Base-by-base conservation (phyloP, 1,284 basidiomycete genomes). In the Ganoderma multipileum region DNA sequence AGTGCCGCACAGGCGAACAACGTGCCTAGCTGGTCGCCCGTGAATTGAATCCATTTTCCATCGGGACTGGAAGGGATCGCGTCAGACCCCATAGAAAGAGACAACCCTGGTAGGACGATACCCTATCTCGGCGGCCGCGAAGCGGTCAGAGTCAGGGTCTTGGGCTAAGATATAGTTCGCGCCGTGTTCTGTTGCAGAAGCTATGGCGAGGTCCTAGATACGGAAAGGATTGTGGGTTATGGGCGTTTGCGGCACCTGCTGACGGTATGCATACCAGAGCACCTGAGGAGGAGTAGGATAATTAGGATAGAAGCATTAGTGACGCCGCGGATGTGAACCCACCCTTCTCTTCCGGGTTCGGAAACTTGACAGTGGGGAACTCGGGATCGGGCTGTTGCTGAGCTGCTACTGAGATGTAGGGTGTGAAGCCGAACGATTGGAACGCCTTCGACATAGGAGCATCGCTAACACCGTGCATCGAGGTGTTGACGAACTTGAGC, bases 271-370 rank as follows among this genome's bases (percentile, higher is more conserved):
- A 30, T 20, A 76, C 73, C 71, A 76, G 44, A 0, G 73, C 74
- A 42, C 75, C 76, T 76, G 42, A 14, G 30, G 55, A 39, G 23
- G 3, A 16, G 55, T 58, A 30, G 1, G 18, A 33, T 18, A 11
- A 28, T 61, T 28, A 28, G 41, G 0, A 16, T n/a, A 23, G 41
- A 42, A 38, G 18, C n/a, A 36, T 42, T 16, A 28, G 12, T 18
- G 3, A 20, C 63, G 20, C 47, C 28, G 41, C 28, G 9, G 30
- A 67, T 78, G 36, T 69, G 11, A 36, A 67, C 78, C 33, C 69
- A 88, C 93, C 95, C 81, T 92, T 91, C 79, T 96, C 94, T 78
- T 96, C 95, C 2, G 95, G 94, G 76, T 96, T 96, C 1, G 94
- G 94, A 77, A 94, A 95, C 26, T 81, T 82, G 7, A 96, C 92